Conservation (phyloP, 1,139 yeast species). For the Lodderomyces margitis region DNA sequence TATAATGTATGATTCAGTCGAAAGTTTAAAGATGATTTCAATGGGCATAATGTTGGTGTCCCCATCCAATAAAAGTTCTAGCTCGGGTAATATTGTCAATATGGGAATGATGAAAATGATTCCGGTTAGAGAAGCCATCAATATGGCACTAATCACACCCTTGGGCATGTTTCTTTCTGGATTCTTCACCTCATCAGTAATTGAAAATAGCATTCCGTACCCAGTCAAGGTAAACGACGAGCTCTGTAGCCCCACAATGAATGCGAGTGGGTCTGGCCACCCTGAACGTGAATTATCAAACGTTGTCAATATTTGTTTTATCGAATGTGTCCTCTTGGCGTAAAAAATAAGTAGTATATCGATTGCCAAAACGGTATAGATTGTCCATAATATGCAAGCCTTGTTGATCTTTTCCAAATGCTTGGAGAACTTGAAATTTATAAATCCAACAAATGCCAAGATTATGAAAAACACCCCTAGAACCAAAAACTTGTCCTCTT, state of each 20-base stretch:
- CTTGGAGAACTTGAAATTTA: slow-evolving; percentile 59
- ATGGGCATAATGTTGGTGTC: slow-evolving; percentile 66
- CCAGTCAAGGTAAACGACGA: slow-evolving; percentile 80
- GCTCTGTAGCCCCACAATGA: slow-evolving; percentile 72
- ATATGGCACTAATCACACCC: slow-evolving; percentile 66
- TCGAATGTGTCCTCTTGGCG: slow-evolving; percentile 58
- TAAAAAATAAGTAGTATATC: slow-evolving; percentile 61
- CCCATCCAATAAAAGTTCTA: slow-evolving; percentile 52
- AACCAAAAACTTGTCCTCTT: slow-evolving; percentile 55
- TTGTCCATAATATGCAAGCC: slow-evolving; percentile 70
- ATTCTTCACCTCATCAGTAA: slow-evolving; percentile 76
- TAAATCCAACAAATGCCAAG: slow-evolving; percentile 57
- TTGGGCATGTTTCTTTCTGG: slow-evolving; percentile 79
- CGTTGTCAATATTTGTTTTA: slow-evolving; percentile 59
- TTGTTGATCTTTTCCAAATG: slow-evolving; percentile 62
- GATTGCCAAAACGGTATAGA: slow-evolving; percentile 67
- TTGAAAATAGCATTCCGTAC: slow-evolving; percentile 76
- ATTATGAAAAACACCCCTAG: slow-evolving; percentile 54
- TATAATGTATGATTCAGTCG: slow-evolving; percentile 66
- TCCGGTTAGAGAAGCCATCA: slow-evolving; percentile 66
- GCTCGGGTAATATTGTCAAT: slow-evolving; percentile 67
- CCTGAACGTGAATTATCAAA: slow-evolving; percentile 73
- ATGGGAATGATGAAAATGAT: slow-evolving; percentile 70
- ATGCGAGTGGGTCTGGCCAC: slow-evolving; percentile 66
- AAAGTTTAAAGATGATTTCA: slow-evolving; percentile 63